Evolutionary conservation across 306 rosid species (phyloP).

Genomic region (Canavalia gladiata): DNA sequence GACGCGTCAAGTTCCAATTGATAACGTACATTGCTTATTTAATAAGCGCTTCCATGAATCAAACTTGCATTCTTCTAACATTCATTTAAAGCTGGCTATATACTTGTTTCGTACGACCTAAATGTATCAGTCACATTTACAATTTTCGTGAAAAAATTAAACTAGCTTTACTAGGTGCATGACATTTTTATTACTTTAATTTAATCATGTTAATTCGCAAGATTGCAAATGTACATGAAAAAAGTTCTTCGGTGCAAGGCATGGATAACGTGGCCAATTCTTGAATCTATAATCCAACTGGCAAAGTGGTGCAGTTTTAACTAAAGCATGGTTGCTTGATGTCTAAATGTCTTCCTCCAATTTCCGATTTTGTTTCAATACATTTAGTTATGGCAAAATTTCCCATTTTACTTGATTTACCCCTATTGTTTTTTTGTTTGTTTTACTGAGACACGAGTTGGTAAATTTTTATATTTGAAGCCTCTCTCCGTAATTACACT

Average conservation of each 20-base stretch:
- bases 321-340: not conserved
- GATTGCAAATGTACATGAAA: not conserved
- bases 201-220: not conserved
- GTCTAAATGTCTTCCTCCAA: not conserved
- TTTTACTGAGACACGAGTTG: not conserved
- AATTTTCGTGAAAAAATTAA: not conserved
- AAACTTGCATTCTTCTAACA: not conserved
- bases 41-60: not conserved
- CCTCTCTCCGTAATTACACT: not conserved
- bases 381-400: not conserved
- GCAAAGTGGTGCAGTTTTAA: not conserved
- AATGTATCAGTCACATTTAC: not conserved
- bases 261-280: not conserved
- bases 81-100: too few species aligned
- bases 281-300: slow-evolving; percentile 6
- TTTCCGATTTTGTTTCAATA: not conserved
- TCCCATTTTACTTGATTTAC: not conserved
- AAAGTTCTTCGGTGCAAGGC: slow-evolving; percentile 20
- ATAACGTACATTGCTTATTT: too few species aligned
- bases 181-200: not conserved
- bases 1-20: too few species aligned
- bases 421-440: not conserved
- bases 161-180: not conserved
- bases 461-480: not conserved
- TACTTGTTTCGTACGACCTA: too few species aligned